These are phyloP conservation scores for Stephania yunnanensis DNA, from an alignment of 164 flowering plant genomes.

Conservation along the genomic window DNA sequence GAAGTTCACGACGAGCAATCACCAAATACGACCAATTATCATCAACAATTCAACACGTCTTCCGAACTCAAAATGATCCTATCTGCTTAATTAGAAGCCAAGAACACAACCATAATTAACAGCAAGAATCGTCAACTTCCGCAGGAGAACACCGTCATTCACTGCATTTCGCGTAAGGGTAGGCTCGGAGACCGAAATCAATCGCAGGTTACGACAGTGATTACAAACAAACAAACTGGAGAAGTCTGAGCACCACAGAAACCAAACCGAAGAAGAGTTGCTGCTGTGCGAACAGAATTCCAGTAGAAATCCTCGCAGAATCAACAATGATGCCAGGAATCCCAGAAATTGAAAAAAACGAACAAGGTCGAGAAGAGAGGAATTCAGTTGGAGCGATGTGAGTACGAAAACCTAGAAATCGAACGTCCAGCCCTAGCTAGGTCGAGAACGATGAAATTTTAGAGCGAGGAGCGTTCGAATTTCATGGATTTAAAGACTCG, in stretches of 20 bases:
- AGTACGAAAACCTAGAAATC: not conserved
- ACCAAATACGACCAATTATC: not conserved
- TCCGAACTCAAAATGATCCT: not conserved
- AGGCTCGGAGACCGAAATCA: not conserved
- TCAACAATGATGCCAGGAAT: not conserved
- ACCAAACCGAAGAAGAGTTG: not conserved
- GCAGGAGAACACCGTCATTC: not conserved
- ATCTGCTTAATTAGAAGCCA: not conserved
- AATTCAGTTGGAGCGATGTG: not conserved
- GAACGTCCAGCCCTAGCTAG: conserved; percentile 1
- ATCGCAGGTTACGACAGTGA: not conserved
- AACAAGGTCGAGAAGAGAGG: not conserved
- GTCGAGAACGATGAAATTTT: not conserved
- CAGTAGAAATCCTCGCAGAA: not conserved
- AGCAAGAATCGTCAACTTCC: not conserved
- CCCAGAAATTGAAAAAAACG: not conserved
- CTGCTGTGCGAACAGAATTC: not conserved
- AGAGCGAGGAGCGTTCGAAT: not conserved
- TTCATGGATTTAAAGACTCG: not conserved
- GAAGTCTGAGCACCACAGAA: not conserved
- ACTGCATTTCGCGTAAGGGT: not conserved
- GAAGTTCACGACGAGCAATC: conserved; percentile 4
- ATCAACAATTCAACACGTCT: not conserved
- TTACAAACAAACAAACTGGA: too few species aligned
- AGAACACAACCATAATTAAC: not conserved